Base-by-base conservation (phyloP, 495 filamentous ascomycete species). In the Halenospora varia region DNA sequence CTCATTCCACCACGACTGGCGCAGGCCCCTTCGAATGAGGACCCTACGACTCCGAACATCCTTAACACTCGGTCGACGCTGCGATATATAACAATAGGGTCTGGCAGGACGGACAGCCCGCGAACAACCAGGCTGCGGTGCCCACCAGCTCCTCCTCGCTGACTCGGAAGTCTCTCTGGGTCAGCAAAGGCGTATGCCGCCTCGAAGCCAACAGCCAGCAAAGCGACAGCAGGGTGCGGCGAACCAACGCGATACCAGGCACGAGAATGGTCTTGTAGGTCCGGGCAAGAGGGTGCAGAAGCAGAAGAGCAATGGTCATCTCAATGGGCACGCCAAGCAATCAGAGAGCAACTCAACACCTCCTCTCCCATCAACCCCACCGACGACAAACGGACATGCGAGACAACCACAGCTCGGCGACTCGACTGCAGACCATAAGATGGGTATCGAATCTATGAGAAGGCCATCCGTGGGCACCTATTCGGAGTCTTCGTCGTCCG, bases 261-360 rank as follows among this genome's bases (percentile, higher is more conserved):
- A 93, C 72, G 91, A 96, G 74, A 91, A 88, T 86, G 91, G 92
- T 64, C 75, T 90, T 64, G 88, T 88, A 76, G 84, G 84, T 63
- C 87, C 91, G 53, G 89, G 88, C 62, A 93, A 90, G 84, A 87
- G 88, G 75, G 78, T 94, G 61, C 62, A 69, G 51, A 78, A 71
- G 67, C 72, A 71, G 59, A 77, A 73, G 71, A 77, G 75, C 61
- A 75, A 75, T 67, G 67, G 59, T 56, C 74, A 75, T 70, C 64
- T 74, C 72, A 59, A 68, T 68, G 68, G 73, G 67, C 62, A 59
- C 39, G 51, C 61, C 39, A 61, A 56, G 51, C 40, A 61, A 25
- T 17, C 57, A 49, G 61, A 64, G 24, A 61, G 40, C 29, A 57
- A 17, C 29, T 57, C 55, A 50, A 59, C 62, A 51, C 71, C 73